A percentile compares a stretch with the other conserved stretches of the same genome.
phyloP scores from a whole-genome alignment of 805 yeast species.

The Danielozyma ontarioensis region DNA sequence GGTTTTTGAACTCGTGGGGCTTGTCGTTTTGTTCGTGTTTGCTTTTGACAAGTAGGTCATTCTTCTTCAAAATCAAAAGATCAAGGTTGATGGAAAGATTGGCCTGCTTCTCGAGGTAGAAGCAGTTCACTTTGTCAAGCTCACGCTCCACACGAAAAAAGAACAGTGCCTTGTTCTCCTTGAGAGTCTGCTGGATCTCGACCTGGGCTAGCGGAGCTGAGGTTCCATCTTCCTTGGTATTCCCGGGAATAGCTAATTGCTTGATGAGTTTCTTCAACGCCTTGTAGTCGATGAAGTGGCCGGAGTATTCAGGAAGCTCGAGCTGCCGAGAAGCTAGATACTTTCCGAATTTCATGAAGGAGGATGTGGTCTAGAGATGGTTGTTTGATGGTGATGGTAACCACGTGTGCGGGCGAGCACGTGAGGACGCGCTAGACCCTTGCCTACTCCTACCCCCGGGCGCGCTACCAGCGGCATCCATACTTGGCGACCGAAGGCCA shows the following conservation, averaged over 20 bases:
- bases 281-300: slow-evolving; percentile 91
- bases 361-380: too few relatives aligned
- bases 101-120: slow-evolving; percentile 86
- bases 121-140: slow-evolving; percentile 89
- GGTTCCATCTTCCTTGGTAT: slow-evolving; percentile 8
- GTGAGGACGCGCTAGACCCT: too few relatives aligned
- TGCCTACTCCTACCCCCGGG: too few relatives aligned
- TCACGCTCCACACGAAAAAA: slow-evolving; percentile 91
- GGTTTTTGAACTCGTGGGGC: slow-evolving; percentile 46
- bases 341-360: slow-evolving; percentile 82
- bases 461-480: too few relatives aligned
- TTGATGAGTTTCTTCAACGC: slow-evolving; percentile 89
- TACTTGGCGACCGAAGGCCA: too few relatives aligned
- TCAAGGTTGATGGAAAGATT: slow-evolving; percentile 78
- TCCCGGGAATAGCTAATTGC: slow-evolving; percentile 50
- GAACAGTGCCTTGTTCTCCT: slow-evolving; percentile 86
- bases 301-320: slow-evolving; percentile 92
- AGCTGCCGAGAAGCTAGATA: slow-evolving; percentile 89
- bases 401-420: too few relatives aligned
- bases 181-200: slow-evolving; percentile 46
- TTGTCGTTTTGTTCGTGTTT: slow-evolving; percentile 4
- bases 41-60: slow-evolving; percentile 36
- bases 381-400: too few relatives aligned
- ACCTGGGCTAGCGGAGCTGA: slow-evolving; percentile 20
- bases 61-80: slow-evolving; percentile 67